Base-by-base conservation (phyloP, 2,329 filamentous ascomycete species). In the Drechslera avenae region DNA sequence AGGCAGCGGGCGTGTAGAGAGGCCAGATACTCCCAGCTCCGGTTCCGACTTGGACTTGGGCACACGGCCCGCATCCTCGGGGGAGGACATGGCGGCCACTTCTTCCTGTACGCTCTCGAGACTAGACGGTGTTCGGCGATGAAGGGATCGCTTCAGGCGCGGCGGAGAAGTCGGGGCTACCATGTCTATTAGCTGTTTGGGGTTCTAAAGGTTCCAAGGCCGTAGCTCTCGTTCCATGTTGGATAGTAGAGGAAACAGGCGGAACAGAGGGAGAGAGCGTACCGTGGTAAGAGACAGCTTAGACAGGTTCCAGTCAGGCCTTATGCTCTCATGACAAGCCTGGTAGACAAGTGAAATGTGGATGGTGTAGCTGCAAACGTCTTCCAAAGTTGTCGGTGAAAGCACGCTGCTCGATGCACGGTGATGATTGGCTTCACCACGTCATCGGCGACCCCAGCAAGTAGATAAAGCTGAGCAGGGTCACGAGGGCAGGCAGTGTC, bases 81-180 rank as follows among this genome's bases (percentile, higher is more conserved):
- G 59, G 5, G 69, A 44, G 64, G 49, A 28, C 49, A 74, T 73
- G 62, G 45, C 46, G 52, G 65, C 57, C 28, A 56, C 31, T 44
- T 71, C 62, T 57, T 72, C 68, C 10, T 58, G 60, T 36, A 72
- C 69, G 8, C 60, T 62, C 12, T 63, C 63, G 39, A 71, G 64
- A 21, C 54, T 62, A 7, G 69, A 69, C 16, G 59, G 61, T 1
- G 54, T 66, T 35, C 68, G 68, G 46, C 68, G 68, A 45, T 71
- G 69, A 50, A 61, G 53, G 44, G 59, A 46, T 23, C 55, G 50
- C 35, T 64, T 66, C 2, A 50, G 21, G 32, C 62, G 67, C 33
- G 62, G 66, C 50, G 64, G 62, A 0, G 66, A 66, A 47, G 16
- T 66, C 71, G 62, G 50, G 57, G 67, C 65, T 69, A 68, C 69